Evolutionary conservation across 192 early-diverging fungal species (phyloP), one percentile per base, ranked within the genome.

Genomic region (Neocallimastix lanati): DNA sequence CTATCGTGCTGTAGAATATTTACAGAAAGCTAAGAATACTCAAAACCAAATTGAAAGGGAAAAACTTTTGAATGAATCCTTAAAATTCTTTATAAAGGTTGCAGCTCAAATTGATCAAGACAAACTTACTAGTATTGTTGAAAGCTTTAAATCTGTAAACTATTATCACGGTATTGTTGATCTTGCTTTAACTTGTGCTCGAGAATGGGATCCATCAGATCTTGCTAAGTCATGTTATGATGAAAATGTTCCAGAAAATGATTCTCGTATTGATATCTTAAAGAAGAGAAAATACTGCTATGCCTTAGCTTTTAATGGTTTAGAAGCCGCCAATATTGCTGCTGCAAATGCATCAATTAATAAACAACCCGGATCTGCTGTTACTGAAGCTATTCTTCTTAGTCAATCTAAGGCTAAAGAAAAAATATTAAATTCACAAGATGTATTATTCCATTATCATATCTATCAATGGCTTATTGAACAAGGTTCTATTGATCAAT

Each of bases 401-500:
- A 30, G 67, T 77, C 33, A 77, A 80, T 13, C n/a, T 77, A 79
- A 78, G 78, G 81, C 35, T 67, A 77, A 18, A 78, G 77, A 30
- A 78, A 76, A 76, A 77, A 81, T 35, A 28, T 16, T 36, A 29
- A 80, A 84, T 7, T 83, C 82, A 50, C 83, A 86, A 33, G 92
- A 93, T 78, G 82, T 81, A 1, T 82, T 89, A 38, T 93, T 93
- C 86, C 91, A 93, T 50, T 87, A 88, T 78, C 81, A 80, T n/a
- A 84, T 92, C 6, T 93, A 89, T 79, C 86, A 91, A 33, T 92
- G 89, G 91, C 82, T 93, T 36, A 81, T 93, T 77, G 84, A 81
- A 4, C 82, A 85, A 38, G 84, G 79, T 30, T 83, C 85, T 29
- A 78, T 81, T 9, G 79, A 88, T 27, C 79, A 87, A 78, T 80